Percentiles rank a stretch among this genome's conserved stretches.
phyloP scores from a whole-genome alignment of 1,139 yeast species.

The Pneumocystis canis region DNA sequence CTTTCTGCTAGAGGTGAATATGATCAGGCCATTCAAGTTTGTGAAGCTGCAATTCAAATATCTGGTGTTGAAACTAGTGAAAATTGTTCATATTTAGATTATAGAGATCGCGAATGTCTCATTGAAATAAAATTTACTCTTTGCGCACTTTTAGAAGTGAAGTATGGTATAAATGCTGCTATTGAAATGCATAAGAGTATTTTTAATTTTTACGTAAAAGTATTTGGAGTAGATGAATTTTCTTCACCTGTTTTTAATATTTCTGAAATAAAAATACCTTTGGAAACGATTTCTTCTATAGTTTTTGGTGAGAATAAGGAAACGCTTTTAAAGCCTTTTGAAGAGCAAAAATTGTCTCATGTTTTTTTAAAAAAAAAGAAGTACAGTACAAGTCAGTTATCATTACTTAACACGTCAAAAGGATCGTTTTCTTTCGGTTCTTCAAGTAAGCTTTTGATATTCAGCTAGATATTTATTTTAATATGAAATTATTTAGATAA shows the following conservation, averaged over 20 bases:
- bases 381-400: not conserved
- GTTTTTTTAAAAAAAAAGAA: not conserved
- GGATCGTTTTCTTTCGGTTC: not conserved
- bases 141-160: not conserved
- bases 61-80: not conserved
- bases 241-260: not conserved
- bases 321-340: not conserved
- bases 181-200: not conserved
- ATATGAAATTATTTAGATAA: not conserved
- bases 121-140: not conserved
- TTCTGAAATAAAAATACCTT: not conserved
- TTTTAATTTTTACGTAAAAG: not conserved
- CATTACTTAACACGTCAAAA: not conserved
- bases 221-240: not conserved
- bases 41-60: not conserved
- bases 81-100: not conserved
- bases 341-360: not conserved
- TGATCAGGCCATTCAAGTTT: not conserved
- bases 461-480: not conserved
- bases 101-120: not conserved
- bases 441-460: not conserved
- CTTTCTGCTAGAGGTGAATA: not conserved
- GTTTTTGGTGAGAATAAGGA: not conserved
- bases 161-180: not conserved
- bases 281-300: not conserved